Base-by-base conservation (phyloP, 129 eudicot genomes). In the Flaveria robusta region DNA sequence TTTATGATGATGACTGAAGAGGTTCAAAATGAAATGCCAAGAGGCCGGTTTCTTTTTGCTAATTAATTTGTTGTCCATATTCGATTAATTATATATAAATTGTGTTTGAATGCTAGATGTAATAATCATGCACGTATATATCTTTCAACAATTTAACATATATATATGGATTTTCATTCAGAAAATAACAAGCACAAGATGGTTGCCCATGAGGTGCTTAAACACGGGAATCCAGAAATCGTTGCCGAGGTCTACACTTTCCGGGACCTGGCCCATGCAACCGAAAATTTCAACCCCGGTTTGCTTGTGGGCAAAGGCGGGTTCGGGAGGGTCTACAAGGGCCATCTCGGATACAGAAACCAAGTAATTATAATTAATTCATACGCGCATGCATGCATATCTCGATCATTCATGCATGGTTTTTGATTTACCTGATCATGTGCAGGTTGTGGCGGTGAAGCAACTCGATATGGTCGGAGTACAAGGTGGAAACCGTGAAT, bases 251-350 rank as follows among this genome's bases (percentile, higher is more conserved):
- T 84, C 66, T 91, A 77, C 79, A 86, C 84, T 34, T 91, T 88
- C 67, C 89, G 79, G 0, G 93, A 88, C 67, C 75, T 86, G 0
- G 97, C 97, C 27, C 72, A 56, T 50, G 87, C 93, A n/a, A 88
- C 96, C 0, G 86, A 88, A 14, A 88, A 90, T 79, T 90, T 90
- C 80, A 86, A 82, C 51, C 86, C 88, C 7, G 88, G 81, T 9
- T 54, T 80, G 37, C 88, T 88, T 5, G 68, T 91, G 1, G 97
- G 89, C 3, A 86, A 86, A 77, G 97, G 97, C 37, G 90, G 92
- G 18, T 91, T 91, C 22, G 97, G 97, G 71, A 88, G 97, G 81
- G 97, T 91, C 73, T 91, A 91, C 63, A 88, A 84, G 74, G 94
- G 92, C 50, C 79, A 58, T 34, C 71, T 88, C 12, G 75, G 78